Conservation (phyloP, 73 alveolate species). For the Paramecium primaurelia region DNA sequence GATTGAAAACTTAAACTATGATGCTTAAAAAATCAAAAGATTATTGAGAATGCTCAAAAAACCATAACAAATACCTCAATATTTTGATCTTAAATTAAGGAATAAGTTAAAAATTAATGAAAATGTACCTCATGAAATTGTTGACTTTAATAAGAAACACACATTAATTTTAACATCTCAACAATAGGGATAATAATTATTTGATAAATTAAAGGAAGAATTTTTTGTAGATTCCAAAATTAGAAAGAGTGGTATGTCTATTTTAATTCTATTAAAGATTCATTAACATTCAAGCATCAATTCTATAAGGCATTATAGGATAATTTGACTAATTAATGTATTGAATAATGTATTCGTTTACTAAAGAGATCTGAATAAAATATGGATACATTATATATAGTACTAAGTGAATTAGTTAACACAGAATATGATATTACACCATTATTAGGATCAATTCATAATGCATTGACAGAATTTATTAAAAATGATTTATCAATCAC, state of each 20-base stretch:
- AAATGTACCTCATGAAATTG: neutral
- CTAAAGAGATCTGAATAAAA: constrained; percentile 19
- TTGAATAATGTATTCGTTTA: neutral
- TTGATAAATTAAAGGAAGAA: neutral
- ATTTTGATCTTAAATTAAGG: neutral
- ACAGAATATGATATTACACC: neutral
- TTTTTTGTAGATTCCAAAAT: neutral
- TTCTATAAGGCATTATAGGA: neutral
- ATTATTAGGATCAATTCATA: neutral
- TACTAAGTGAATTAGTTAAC: neutral
- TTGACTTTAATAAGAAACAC: neutral
- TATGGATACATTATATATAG: neutral
- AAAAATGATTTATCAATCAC: neutral
- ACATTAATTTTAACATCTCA: neutral
- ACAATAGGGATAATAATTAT: neutral
- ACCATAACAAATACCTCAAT: neutral
- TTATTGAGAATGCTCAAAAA: neutral
- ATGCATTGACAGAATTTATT: neutral
- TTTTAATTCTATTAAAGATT: neutral
- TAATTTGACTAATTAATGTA: neutral
- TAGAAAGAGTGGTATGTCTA: neutral
- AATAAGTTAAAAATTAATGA: neutral
- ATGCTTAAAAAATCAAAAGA: neutral
- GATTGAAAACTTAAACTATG: neutral
- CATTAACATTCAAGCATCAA: neutral